A percentile compares a stretch with the other conserved stretches of the same genome.
phyloP scores from a whole-genome alignment of 1,139 yeast species.

The Candida albicans region DNA sequence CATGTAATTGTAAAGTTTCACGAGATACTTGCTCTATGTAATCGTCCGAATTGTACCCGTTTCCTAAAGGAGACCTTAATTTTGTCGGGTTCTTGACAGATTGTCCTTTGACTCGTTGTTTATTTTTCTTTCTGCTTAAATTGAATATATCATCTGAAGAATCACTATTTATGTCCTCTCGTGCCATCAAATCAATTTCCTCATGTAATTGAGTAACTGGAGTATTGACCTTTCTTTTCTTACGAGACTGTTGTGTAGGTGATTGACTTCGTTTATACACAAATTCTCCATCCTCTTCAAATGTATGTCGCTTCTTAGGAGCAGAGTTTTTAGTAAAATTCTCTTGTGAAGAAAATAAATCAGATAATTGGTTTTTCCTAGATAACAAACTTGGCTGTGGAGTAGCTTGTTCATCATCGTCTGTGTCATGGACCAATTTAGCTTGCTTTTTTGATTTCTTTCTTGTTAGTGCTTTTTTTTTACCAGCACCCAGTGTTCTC shows the following conservation, averaged over 20 bases:
- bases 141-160: slow-evolving; percentile 12
- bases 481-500: slow-evolving; percentile 1
- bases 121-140: neutral
- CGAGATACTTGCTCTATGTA: slow-evolving; percentile 35
- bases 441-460: neutral
- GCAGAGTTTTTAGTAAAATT: neutral
- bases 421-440: neutral
- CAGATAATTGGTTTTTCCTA: slow-evolving; percentile 10
- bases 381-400: slow-evolving; percentile 6
- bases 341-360: slow-evolving; percentile 5
- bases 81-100: neutral
- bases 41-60: slow-evolving; percentile 19
- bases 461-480: neutral
- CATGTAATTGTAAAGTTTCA: slow-evolving; percentile 17
- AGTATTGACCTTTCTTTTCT: slow-evolving; percentile 23
- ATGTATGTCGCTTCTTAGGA: slow-evolving; percentile 3
- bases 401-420: neutral
- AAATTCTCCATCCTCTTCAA: slow-evolving; percentile 49
- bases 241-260: slow-evolving; percentile 12
- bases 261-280: slow-evolving; percentile 37
- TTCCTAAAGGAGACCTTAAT: slow-evolving; percentile 11
- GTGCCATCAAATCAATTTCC: slow-evolving; percentile 22
- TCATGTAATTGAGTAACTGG: slow-evolving; percentile 28
- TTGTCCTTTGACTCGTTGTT: neutral
- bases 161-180: slow-evolving; percentile 13